A percentile compares a stretch with the other conserved stretches of the same genome.
Conservation (phyloP, 345 rosid species). For the Gossypium arboreum region DNA sequence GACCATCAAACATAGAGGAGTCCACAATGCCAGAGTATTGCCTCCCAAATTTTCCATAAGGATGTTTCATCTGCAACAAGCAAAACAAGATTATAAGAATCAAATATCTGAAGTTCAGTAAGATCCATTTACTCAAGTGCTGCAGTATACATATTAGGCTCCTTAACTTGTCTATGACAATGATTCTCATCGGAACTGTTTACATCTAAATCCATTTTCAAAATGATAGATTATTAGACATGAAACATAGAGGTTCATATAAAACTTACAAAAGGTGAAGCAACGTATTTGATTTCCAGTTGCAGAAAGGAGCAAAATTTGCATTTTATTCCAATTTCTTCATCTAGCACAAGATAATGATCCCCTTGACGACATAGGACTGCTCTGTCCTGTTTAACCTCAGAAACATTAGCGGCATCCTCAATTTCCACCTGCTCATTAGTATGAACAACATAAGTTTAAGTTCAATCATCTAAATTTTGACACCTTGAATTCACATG, state of each 20-base stretch:
- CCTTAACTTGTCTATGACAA: not conserved
- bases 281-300: conserved; percentile 36
- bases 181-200: not conserved
- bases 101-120: not conserved
- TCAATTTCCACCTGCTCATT: not conserved
- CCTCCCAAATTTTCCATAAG: not conserved
- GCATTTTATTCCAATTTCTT: conserved; percentile 54
- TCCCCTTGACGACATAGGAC: conserved; percentile 33
- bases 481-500: not conserved
- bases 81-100: not conserved
- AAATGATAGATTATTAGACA: not conserved
- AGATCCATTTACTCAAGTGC: not conserved
- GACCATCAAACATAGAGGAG: conserved; percentile 14
- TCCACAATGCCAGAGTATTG: conserved; percentile 4
- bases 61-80: not conserved
- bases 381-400: not conserved
- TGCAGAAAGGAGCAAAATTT: conserved; percentile 36
- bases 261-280: conserved; percentile 34
- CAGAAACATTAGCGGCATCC: not conserved
- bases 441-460: not conserved
- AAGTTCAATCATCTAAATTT: not conserved
- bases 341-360: conserved; percentile 45
- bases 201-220: not conserved
- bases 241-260: not conserved
- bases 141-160: not conserved